Conservation (phyloP, 208 protist genomes). For the Hexamita inflata region DNA sequence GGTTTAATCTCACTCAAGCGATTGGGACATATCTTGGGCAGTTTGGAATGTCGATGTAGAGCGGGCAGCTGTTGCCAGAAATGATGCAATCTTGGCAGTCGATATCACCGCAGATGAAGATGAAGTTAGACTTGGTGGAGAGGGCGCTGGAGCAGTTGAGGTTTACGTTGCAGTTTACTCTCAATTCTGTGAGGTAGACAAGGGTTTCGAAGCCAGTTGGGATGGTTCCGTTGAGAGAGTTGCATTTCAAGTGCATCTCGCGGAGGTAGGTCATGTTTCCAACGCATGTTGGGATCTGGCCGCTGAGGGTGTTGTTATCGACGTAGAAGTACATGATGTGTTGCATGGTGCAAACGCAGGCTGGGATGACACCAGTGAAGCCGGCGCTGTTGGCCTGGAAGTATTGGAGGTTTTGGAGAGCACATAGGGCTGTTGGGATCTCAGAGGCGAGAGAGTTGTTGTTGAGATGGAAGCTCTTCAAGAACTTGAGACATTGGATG, state of each 20-base stretch:
- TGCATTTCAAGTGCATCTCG: conserved; percentile 20
- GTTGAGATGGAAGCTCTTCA: conserved; percentile 20
- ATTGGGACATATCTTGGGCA: no score
- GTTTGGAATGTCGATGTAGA: no score
- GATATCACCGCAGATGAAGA: neutral
- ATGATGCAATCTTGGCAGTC: conserved; percentile 19
- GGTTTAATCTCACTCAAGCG: no score
- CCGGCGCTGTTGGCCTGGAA: neutral
- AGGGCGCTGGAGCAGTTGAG: neutral
- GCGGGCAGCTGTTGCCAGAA: no score
- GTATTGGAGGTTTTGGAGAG: conserved; percentile 9
- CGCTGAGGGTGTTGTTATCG: neutral
- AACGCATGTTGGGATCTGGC: conserved; percentile 18
- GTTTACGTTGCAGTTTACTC: conserved; percentile 18
- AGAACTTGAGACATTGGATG: neutral
- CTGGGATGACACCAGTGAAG: conserved; percentile 11
- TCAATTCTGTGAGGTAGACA: neutral
- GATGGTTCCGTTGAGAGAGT: conserved; percentile 4
- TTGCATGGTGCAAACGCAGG: neutral
- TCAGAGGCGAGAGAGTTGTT: neutral
- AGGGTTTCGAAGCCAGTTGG: conserved; percentile 4
- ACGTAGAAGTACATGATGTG: conserved; percentile 14
- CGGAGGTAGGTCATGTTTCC: neutral
- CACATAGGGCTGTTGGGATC: neutral
- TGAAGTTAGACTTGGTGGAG: neutral